A percentile compares a stretch with the other conserved stretches of the same genome.
These are phyloP conservation scores for Guadua angustifolia DNA, from an alignment of 176 grass and related monocot species.

Conservation along the genomic window DNA sequence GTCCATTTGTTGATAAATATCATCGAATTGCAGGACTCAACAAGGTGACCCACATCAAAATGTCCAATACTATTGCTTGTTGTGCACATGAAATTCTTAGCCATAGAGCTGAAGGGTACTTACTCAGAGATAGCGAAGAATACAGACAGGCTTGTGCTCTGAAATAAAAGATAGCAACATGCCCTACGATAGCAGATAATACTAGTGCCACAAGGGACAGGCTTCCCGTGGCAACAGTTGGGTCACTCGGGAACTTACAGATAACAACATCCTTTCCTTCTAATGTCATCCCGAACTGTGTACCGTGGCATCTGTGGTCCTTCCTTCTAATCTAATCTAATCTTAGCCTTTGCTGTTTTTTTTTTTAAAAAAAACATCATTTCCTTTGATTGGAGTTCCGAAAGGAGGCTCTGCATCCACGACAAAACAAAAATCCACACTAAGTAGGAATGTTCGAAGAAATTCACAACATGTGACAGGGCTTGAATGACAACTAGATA, in stretches of 20 bases:
- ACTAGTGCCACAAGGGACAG: constrained; percentile 60
- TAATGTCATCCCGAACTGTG: too few relatives aligned
- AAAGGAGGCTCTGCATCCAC: constrained; percentile 67
- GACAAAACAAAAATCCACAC: background rate
- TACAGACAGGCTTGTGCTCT: constrained; percentile 60
- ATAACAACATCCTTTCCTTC: constrained; percentile 63
- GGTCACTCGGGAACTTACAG: constrained; percentile 79
- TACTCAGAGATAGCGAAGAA: constrained; percentile 78
- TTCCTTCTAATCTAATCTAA: too few relatives aligned
- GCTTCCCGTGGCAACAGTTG: constrained; percentile 60
- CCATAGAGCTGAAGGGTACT: constrained; percentile 36
- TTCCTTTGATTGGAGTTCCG: constrained; percentile 64
- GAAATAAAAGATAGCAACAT: constrained; percentile 65
- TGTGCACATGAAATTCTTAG: background rate
- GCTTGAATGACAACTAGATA: background rate
- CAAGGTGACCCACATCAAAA: background rate
- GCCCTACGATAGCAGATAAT: constrained; percentile 48
- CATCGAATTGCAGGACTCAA: background rate
- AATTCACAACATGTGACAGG: background rate
- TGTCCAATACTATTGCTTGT: background rate
- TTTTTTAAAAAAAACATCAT: too few relatives aligned
- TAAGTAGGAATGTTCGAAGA: background rate
- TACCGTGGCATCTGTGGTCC: too few relatives aligned
- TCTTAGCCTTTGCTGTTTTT: too few relatives aligned
- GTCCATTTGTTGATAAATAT: constrained; percentile 11